Evolutionary conservation across 129 eudicot species (phyloP).

Genomic region (Erigeron canadensis): DNA sequence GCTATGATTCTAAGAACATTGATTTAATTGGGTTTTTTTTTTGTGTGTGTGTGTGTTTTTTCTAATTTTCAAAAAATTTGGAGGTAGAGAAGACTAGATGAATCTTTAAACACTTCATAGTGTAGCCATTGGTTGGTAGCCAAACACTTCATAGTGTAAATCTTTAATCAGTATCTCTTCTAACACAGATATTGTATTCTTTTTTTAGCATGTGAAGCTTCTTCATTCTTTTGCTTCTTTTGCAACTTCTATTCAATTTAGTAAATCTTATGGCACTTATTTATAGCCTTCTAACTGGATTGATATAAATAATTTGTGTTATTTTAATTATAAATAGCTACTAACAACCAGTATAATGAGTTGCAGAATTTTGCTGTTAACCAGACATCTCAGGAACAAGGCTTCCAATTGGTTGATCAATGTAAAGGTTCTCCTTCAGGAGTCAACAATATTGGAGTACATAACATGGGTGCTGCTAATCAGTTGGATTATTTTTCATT

Average conservation of each 20-base stretch:
- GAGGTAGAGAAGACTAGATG: background rate
- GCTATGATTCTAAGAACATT: background rate
- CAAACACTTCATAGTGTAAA: background rate
- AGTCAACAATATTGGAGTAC: constrained; percentile 40
- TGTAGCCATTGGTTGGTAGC: background rate
- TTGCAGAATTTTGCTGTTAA: constrained; percentile 45
- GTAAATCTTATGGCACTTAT: background rate
- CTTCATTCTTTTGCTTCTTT: background rate
- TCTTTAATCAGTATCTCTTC: background rate
- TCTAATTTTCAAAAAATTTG: background rate
- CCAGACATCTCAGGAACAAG: constrained; percentile 52
- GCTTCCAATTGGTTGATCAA: constrained; percentile 45
- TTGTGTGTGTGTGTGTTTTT: no score
- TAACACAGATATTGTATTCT: background rate
- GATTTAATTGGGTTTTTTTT: background rate
- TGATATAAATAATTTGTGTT: background rate
- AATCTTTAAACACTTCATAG: no score
- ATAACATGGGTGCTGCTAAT: constrained; percentile 34
- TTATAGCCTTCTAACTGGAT: background rate
- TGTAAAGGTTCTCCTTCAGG: constrained; percentile 55
- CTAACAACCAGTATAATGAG: constrained; percentile 1
- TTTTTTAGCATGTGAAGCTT: background rate
- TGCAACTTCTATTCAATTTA: background rate
- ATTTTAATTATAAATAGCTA: background rate
- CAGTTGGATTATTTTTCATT: constrained; percentile 54